Percentiles rank a stretch among this genome's conserved stretches.
Conservation (phyloP, 371 early-diverging fungal genomes). For the Entomophthora muscae region DNA sequence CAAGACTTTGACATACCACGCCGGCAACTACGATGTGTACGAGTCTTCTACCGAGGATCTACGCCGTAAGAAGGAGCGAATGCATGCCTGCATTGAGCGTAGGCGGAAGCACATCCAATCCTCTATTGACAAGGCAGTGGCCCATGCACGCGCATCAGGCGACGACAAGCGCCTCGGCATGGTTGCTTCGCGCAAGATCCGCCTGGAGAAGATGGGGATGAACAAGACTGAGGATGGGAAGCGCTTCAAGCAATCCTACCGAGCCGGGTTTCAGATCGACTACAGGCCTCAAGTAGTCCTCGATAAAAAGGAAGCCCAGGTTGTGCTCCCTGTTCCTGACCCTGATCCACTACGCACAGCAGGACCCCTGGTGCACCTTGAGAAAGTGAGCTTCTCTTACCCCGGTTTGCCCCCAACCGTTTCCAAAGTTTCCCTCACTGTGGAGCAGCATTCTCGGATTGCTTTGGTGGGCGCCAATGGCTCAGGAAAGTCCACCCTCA, state of each 20-base stretch:
- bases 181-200: constrained; percentile 52
- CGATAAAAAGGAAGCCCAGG: constrained; percentile 29
- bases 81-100: constrained; percentile 30
- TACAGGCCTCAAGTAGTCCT: constrained; percentile 31
- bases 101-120: constrained; percentile 34
- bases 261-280: constrained; percentile 28
- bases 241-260: constrained; percentile 41
- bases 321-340: constrained; percentile 29
- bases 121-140: constrained; percentile 39
- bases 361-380: constrained; percentile 41
- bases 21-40: constrained; percentile 60
- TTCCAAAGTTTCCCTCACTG: constrained; percentile 28
- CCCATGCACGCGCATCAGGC: constrained; percentile 44
- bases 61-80: constrained; percentile 28
- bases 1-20: constrained; percentile 37
- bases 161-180: constrained; percentile 58
- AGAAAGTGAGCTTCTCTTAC: constrained; percentile 39
- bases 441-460: constrained; percentile 36
- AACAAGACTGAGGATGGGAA: constrained; percentile 41
- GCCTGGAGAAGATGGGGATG: constrained; percentile 39
- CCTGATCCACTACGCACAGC: constrained; percentile 34
- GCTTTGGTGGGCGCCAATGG: constrained; percentile 66
- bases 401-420: constrained; percentile 18
- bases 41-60: constrained; percentile 39
- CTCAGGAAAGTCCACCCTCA: constrained; percentile 65